Evolutionary conservation across 164 flowering plant species (phyloP), one percentile per base, ranked within the genome.

Genomic region (Tinospora cordifolia): DNA sequence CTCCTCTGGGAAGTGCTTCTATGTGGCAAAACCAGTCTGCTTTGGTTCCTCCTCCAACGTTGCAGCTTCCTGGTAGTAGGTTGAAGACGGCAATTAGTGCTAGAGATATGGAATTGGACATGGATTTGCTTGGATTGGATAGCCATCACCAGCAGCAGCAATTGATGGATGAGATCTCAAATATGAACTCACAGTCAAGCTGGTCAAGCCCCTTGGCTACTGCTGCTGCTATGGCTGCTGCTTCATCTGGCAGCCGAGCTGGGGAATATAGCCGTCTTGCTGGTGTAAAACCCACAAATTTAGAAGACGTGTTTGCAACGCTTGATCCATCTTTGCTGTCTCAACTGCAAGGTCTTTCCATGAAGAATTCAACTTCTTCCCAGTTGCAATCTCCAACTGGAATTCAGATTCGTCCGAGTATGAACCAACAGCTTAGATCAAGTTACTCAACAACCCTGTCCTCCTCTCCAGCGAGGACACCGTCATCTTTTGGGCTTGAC

Each of bases 1-100:
- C 93, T 13, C 89, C 88, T 3, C 84, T 81, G 79, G 77, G 81
- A 58, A 82, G 79, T 51, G 75, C 72, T 30, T 30, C 36, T 24
- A 22, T 83, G 82, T 88, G 93, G 91, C 86, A 81, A 77, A 84
- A 79, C 83, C 90, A 85, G 75, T 22, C 76, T 38, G 81, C 80
- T 63, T 77, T 83, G n/a, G 21, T 54, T 26, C 72, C 82, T 5
- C 96, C 91, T 0, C 98, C 98, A 2, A 79, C 81, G 13, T 71
- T 93, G 86, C 94, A 89, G 77, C 88, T 93, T 0, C 87, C 88
- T 0, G 94, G 93, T 8, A 93, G 98, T 78, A 78, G 98, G 46
- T 70, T 93, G 62, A 88, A 86, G 81, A 69, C 88, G 2, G 64
- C 88, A 22, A 59, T 85, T 59, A 84, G 79, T 78, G 98, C 97